A percentile compares a stretch with the other conserved stretches of the same genome.
These are phyloP conservation scores for Stemphylium beticola DNA, from an alignment of 2,329 filamentous ascomycete species.

Conservation along the genomic window DNA sequence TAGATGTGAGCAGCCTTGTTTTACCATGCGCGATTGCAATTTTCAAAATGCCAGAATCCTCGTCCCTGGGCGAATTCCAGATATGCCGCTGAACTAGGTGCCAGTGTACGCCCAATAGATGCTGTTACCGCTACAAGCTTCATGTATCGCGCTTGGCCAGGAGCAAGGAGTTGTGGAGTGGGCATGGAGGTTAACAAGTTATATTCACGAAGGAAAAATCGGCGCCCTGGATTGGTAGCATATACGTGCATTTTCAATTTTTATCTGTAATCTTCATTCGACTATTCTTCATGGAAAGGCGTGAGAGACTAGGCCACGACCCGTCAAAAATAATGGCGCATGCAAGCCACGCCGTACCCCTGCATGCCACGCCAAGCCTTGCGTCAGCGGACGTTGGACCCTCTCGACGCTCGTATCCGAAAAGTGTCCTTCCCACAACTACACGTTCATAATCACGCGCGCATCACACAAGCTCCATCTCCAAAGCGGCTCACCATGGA, in stretches of 20 bases:
- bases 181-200: background rate
- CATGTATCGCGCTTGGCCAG: background rate
- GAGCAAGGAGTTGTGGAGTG: constrained; percentile 1
- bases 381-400: constrained; percentile 19
- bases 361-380: constrained; percentile 13
- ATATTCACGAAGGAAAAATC: background rate
- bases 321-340: background rate
- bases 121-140: background rate
- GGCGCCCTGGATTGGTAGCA: background rate
- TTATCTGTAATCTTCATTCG: background rate
- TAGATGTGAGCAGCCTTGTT: background rate
- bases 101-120: background rate
- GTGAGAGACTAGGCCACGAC: background rate
- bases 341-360: constrained; percentile 1
- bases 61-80: background rate
- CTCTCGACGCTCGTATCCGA: background rate
- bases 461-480: background rate
- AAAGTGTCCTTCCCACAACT: constrained; percentile 13
- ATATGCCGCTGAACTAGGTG: background rate
- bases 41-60: background rate
- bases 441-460: background rate
- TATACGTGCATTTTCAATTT: background rate
- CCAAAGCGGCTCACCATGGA: constrained; percentile 49
- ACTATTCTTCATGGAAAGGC: background rate
- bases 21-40: background rate